Conservation (phyloP, 495 filamentous ascomycete genomes). For the Talaromyces proteolyticus region DNA sequence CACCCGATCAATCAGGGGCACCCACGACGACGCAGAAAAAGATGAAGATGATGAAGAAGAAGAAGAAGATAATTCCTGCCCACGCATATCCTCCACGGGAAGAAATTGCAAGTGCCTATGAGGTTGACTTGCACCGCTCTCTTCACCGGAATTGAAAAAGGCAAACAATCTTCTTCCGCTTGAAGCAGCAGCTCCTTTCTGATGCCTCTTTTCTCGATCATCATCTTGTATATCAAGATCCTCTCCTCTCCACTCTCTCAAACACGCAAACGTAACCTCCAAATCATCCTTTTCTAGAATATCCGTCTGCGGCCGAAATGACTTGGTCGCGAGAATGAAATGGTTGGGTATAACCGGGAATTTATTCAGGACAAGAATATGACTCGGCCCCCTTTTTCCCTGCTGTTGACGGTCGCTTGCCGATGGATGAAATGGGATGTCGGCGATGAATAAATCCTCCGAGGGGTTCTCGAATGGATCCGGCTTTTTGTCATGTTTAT, state of each 20-base stretch:
- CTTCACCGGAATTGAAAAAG: slow-evolving; percentile 77
- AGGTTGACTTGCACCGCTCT: slow-evolving; percentile 74
- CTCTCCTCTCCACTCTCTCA: slow-evolving; percentile 51
- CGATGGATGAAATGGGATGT: slow-evolving; percentile 40
- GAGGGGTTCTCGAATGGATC: slow-evolving; percentile 71
- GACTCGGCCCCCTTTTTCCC: slow-evolving; percentile 17
- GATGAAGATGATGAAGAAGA: too few relatives aligned
- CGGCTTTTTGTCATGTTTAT: too few relatives aligned
- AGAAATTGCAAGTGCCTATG: slow-evolving; percentile 78
- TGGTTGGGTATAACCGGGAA: slow-evolving; percentile 75
- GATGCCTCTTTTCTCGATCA: slow-evolving; percentile 3
- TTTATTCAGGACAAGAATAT: slow-evolving; percentile 74
- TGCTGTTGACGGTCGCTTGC: slow-evolving; percentile 13
- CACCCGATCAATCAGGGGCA: slow-evolving; percentile 49
- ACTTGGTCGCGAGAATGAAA: slow-evolving; percentile 69
- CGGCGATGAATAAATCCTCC: slow-evolving; percentile 54
- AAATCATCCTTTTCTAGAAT: slow-evolving; percentile 63
- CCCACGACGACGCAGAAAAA: too few relatives aligned
- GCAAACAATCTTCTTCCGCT: slow-evolving; percentile 57
- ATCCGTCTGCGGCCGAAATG: slow-evolving; percentile 62
- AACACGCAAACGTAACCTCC: slow-evolving; percentile 55
- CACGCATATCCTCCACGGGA: slow-evolving; percentile 62
- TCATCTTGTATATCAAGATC: slow-evolving; percentile 5
- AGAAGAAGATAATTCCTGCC: slow-evolving; percentile 12
- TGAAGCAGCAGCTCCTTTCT: too few relatives aligned